Evolutionary conservation across 352 stramenopile genomes (phyloP), one percentile per base, ranked within the genome.

Genomic region (Phytophthora pluvialis): DNA sequence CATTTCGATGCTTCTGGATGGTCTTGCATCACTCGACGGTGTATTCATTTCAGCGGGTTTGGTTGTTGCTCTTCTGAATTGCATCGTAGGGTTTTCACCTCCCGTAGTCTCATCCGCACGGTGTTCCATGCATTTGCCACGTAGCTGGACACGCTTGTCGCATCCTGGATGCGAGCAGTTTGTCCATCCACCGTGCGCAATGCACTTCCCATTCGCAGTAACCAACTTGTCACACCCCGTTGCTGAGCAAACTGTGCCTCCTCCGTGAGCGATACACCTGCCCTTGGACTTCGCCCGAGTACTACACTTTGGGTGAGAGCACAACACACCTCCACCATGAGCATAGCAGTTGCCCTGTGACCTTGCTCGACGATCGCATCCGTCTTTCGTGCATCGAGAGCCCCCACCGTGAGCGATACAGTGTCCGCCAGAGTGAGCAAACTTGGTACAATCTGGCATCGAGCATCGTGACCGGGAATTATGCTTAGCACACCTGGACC

Each of bases 231-330:
- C n/a, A 21, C 57, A 65, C 4, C 18, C 38, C 0, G 10, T 18
- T 38, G 46, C 18, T 9, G 38, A 52, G 31, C 57, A 65, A 18
- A 50, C 2, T 45, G 57, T 60, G 4, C 57, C 57, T 39, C 57
- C 57, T 52, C 47, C 47, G 16, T 65, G 57, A n/a, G 57, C 57
- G 15, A 65, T 33, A 10, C 58, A 66, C 16, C 47, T 60, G 29
- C 49, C 58, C 21, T 51, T 50, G 3, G 16, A 42, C 40, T 66
- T 66, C 4, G 49, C 48, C 26, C 51, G 48, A 32, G 43, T 60
- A 15, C 18, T 60, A 29, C 58, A 66, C 10, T 42, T 38, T 25
- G 58, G 49, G 8, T 66, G 32, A 26, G 38, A 48, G 11, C 58
- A 66, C 3, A 36, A 10, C 1, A 47, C 16, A 1, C 54, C 54